These are phyloP conservation scores for Coemansia sp. DNA, from an alignment of 192 early-diverging fungal genomes.

Conservation along the genomic window DNA sequence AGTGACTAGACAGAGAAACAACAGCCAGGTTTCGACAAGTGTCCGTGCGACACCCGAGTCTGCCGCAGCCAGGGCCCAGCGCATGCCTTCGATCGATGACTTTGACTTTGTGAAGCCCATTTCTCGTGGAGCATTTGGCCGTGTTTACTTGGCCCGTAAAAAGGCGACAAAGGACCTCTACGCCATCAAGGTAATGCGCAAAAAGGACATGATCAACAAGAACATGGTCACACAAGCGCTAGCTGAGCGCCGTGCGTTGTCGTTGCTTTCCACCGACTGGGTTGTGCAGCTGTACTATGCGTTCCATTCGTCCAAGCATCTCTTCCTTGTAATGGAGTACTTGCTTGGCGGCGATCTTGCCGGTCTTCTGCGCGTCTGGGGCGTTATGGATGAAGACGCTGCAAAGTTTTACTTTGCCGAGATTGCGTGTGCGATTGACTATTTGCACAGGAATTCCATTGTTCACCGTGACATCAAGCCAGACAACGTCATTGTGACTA, in stretches of 20 bases:
- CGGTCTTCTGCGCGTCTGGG: conserved; percentile 70
- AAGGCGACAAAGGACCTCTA: conserved; percentile 83
- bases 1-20: conserved; percentile 41
- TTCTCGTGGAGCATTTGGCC: conserved; percentile 91
- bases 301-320: conserved; percentile 82
- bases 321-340: conserved; percentile 92
- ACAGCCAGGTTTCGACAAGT: conserved; percentile 41
- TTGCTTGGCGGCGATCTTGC: conserved; percentile 85
- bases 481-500: conserved; percentile 82
- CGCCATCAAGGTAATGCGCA: conserved; percentile 91
- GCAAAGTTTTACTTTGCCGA: conserved; percentile 90
- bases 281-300: conserved; percentile 93
- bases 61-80: conserved; percentile 44
- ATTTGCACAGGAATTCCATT: conserved; percentile 87
- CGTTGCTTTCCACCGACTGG: conserved; percentile 75
- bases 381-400: conserved; percentile 75
- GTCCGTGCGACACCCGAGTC: conserved; percentile 33
- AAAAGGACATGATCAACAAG: conserved; percentile 91
- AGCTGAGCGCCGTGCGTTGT: conserved; percentile 82
- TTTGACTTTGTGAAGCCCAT: conserved; percentile 95
- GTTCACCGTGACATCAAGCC: conserved; percentile 83
- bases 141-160: conserved; percentile 85
- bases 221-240: conserved; percentile 94
- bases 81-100: conserved; percentile 82
- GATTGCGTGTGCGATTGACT: conserved; percentile 85